Evolutionary conservation across 768 basidiomycete genomes (phyloP).

Genomic region (Rhizopogon vinicolor): DNA sequence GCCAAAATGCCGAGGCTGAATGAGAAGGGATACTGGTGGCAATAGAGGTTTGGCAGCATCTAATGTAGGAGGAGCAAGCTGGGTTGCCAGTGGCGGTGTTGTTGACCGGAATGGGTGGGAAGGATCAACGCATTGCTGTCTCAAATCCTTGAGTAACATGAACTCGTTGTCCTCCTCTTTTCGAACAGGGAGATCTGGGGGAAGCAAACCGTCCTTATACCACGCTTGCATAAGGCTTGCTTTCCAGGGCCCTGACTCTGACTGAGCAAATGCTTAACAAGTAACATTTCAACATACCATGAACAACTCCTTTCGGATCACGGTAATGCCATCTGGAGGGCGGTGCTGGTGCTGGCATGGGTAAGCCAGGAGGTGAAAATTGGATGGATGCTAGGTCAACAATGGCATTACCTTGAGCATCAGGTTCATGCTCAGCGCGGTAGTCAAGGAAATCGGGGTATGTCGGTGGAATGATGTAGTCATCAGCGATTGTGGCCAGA

Average conservation of each 20-base stretch:
- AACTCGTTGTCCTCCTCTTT: conserved; percentile 71
- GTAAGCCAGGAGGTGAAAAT: conserved; percentile 77
- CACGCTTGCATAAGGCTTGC: conserved; percentile 84
- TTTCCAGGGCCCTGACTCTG: conserved; percentile 72
- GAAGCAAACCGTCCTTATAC: conserved; percentile 82
- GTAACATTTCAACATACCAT: conserved; percentile 46
- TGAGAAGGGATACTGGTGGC: conserved; percentile 67
- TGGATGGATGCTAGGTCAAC: conserved; percentile 56
- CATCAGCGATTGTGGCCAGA: conserved; percentile 83
- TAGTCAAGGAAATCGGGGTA: conserved; percentile 78
- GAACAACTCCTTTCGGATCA: conserved; percentile 76
- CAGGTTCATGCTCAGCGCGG: conserved; percentile 58
- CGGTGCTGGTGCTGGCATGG: conserved; percentile 59
- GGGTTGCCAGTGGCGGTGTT: conserved; percentile 37
- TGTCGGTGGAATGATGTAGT: conserved; percentile 89
- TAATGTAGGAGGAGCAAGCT: conserved; percentile 15
- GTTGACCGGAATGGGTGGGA: conserved; percentile 63
- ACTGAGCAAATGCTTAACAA: conserved; percentile 7
- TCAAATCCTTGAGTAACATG: conserved; percentile 65
- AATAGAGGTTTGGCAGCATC: conserved; percentile 55
- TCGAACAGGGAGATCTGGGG: conserved; percentile 77
- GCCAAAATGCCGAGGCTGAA: conserved; percentile 79
- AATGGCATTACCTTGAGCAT: conserved; percentile 34
- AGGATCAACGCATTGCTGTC: conserved; percentile 78
- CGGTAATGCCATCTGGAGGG: conserved; percentile 81